These are phyloP conservation scores for Mallotus japonicus DNA, from an alignment of 441 rosid genomes.

Conservation along the genomic window DNA sequence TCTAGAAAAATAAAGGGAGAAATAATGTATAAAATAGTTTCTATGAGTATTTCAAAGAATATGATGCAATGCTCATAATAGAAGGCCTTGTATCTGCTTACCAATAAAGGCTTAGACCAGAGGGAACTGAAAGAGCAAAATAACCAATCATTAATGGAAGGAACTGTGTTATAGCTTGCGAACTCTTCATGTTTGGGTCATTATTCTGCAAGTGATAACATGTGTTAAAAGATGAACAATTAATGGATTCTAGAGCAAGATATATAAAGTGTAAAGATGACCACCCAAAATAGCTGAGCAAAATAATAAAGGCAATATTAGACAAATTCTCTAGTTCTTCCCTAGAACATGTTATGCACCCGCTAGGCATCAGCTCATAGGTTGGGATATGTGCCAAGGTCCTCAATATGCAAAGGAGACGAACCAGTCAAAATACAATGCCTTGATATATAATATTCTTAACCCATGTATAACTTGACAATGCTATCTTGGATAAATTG, in stretches of 20 bases:
- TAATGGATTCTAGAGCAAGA: background rate
- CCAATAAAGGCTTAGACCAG: slow-evolving; percentile 98
- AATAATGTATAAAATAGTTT: slow-evolving; percentile 3
- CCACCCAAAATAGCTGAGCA: background rate
- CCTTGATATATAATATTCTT: background rate
- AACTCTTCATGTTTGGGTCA: slow-evolving; percentile 84
- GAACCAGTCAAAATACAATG: background rate
- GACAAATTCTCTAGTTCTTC: background rate
- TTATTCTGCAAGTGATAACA: slow-evolving; percentile 46
- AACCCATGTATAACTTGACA: background rate
- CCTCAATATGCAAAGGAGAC: background rate
- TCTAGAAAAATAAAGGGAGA: slow-evolving; percentile 18
- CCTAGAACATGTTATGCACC: no score
- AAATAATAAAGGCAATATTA: background rate
- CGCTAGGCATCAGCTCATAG: background rate
- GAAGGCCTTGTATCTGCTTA: slow-evolving; percentile 37
- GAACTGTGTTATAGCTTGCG: slow-evolving; percentile 77
- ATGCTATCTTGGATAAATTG: background rate
- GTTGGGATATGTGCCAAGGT: background rate
- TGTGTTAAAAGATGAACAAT: slow-evolving; percentile 4
- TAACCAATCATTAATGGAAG: slow-evolving; percentile 92
- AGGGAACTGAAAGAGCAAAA: slow-evolving; percentile 93
- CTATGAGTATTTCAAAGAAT: background rate
- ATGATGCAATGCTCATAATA: background rate
- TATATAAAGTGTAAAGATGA: background rate